A percentile compares a stretch with the other conserved stretches of the same genome.
phyloP scores from a whole-genome alignment of 2,329 filamentous ascomycete genomes.

The Chalara sp. region DNA sequence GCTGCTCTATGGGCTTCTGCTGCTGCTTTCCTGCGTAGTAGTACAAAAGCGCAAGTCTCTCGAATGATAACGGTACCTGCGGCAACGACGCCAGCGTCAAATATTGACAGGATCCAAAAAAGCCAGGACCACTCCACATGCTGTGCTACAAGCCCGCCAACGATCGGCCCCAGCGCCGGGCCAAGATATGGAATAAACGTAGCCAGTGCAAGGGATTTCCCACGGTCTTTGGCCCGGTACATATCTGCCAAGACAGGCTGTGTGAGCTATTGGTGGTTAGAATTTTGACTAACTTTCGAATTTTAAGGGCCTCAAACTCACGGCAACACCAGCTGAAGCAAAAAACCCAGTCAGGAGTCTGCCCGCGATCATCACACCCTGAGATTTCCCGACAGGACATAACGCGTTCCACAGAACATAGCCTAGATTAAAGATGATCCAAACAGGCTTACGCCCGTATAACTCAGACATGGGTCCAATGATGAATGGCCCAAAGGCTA shows the following conservation, averaged over 20 bases:
- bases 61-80: conserved; percentile 38
- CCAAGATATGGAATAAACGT: conserved; percentile 34
- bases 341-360: conserved; percentile 40
- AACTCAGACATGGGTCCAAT: conserved; percentile 42
- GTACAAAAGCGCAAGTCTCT: conserved; percentile 41
- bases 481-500: conserved; percentile 38
- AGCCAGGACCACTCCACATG: conserved; percentile 44
- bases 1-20: not conserved
- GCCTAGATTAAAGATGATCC: conserved; percentile 37
- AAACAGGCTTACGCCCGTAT: conserved; percentile 33
- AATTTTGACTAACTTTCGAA: not conserved
- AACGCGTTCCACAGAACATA: conserved; percentile 46
- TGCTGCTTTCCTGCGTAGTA: conserved; percentile 37
- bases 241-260: conserved; percentile 36
- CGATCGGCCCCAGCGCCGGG: conserved; percentile 31
- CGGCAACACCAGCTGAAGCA: conserved; percentile 34
- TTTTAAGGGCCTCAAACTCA: conserved; percentile 28
- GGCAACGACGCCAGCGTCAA: conserved; percentile 33
- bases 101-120: conserved; percentile 40
- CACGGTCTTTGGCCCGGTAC: conserved; percentile 29
- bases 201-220: conserved; percentile 28
- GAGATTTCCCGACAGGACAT: conserved; percentile 36
- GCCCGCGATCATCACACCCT: conserved; percentile 33
- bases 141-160: conserved; percentile 40
- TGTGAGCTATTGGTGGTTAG: conserved; percentile 26